Evolutionary conservation across 2,329 filamentous ascomycete species (phyloP).

Genomic region (Elsinoe fawcettii): DNA sequence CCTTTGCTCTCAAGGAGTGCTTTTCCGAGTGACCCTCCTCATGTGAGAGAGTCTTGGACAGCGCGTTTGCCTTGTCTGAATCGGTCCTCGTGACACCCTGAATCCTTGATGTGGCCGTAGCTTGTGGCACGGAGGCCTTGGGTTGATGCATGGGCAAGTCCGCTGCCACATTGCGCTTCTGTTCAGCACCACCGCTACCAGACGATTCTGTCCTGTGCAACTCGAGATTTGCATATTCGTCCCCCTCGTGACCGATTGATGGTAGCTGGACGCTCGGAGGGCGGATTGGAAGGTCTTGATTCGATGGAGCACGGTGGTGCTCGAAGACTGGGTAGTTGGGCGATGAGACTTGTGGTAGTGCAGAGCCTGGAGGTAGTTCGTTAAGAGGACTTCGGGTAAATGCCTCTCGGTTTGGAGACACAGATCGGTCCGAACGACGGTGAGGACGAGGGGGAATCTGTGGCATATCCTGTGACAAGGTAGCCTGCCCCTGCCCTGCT

Average conservation of each 20-base stretch:
- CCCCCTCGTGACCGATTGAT: slow-evolving; percentile 80
- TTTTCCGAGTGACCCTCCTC: slow-evolving; percentile 47
- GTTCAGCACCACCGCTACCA: slow-evolving; percentile 48
- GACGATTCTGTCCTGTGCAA: slow-evolving; percentile 34
- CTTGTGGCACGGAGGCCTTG: slow-evolving; percentile 72
- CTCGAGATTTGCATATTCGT: slow-evolving; percentile 66
- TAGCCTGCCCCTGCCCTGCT: slow-evolving; percentile 38
- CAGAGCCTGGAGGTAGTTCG: slow-evolving; percentile 50
- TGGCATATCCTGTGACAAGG: slow-evolving; percentile 50
- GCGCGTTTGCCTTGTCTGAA: slow-evolving; percentile 67
- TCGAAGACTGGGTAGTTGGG: slow-evolving; percentile 20
- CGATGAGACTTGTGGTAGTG: too few species aligned
- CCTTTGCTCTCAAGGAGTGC: slow-evolving; percentile 54
- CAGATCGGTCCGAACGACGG: slow-evolving; percentile 61
- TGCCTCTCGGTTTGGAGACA: slow-evolving; percentile 68
- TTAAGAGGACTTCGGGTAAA: slow-evolving; percentile 84
- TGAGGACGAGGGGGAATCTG: slow-evolving; percentile 72
- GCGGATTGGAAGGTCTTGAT: slow-evolving; percentile 46
- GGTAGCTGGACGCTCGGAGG: slow-evolving; percentile 74
- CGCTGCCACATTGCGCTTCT: slow-evolving; percentile 69
- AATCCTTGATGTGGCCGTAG: slow-evolving; percentile 76
- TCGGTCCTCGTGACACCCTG: slow-evolving; percentile 82
- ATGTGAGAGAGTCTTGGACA: slow-evolving; percentile 64
- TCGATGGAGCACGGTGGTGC: slow-evolving; percentile 27
- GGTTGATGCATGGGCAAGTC: slow-evolving; percentile 84